A percentile compares a stretch with the other conserved stretches of the same genome.
Evolutionary conservation across 2,329 filamentous ascomycete species (phyloP).

Genomic region (Whalleya microplaca): DNA sequence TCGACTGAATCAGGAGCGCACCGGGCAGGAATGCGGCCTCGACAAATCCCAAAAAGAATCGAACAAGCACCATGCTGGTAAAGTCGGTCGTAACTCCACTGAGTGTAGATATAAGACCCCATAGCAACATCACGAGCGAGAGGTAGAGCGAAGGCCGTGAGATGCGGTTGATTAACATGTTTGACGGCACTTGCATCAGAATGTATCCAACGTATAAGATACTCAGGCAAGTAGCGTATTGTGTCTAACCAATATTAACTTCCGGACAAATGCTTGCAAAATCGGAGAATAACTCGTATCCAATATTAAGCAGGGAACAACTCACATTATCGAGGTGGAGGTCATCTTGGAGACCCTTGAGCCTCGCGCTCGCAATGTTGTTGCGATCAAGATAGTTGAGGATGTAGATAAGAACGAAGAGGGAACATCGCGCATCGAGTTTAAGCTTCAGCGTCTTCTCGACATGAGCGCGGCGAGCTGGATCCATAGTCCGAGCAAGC

Average conservation of each 20-base stretch:
- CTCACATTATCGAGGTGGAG: constrained; percentile 38
- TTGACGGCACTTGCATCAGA: constrained; percentile 64
- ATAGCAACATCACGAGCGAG: constrained; percentile 56
- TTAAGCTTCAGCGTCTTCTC: constrained; percentile 71
- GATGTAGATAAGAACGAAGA: constrained; percentile 77
- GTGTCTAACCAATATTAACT: constrained; percentile 42
- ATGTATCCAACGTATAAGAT: constrained; percentile 71
- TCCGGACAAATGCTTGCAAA: constrained; percentile 39
- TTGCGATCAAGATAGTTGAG: constrained; percentile 73
- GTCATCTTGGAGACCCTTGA: constrained; percentile 67
- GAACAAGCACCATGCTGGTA: constrained; percentile 55
- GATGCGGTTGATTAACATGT: constrained; percentile 61
- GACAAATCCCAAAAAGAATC: constrained; percentile 64
- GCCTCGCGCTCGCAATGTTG: constrained; percentile 68
- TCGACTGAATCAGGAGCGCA: constrained; percentile 64
- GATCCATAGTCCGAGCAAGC: constrained; percentile 36
- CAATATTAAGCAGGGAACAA: neutral
- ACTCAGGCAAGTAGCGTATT: constrained; percentile 67
- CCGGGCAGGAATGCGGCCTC: constrained; percentile 69
- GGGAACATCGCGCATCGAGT: constrained; percentile 69
- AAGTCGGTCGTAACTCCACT: constrained; percentile 58
- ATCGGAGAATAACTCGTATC: neutral
- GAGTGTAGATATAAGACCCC: constrained; percentile 63
- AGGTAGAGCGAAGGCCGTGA: constrained; percentile 57
- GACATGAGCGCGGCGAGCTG: constrained; percentile 56